Conservation (phyloP, 2,329 filamentous ascomycete genomes). For the Colletotrichum shisoi region DNA sequence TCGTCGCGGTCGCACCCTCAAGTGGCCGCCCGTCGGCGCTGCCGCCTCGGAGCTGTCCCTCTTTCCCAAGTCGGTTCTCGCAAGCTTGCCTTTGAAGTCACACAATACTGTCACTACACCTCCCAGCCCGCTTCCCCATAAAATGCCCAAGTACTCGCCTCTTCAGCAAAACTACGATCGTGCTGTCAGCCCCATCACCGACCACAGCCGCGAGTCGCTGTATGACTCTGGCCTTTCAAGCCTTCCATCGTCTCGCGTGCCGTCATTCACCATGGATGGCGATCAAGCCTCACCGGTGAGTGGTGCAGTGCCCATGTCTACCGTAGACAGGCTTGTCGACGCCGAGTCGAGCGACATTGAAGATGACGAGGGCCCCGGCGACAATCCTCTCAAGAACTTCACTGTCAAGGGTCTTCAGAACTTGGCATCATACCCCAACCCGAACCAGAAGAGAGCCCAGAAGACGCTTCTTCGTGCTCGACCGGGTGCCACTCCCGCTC, state of each 20-base stretch:
- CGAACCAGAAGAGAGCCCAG: constrained; percentile 61
- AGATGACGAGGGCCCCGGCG: constrained; percentile 44
- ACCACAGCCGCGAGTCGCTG: constrained; percentile 16
- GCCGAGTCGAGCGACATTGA: constrained; percentile 42
- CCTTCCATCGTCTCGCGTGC: constrained; percentile 43
- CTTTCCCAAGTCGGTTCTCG: constrained; percentile 50
- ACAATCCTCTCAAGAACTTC: constrained; percentile 50
- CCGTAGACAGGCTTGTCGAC: constrained; percentile 41
- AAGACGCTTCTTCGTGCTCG: constrained; percentile 52
- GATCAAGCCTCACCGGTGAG: constrained; percentile 40
- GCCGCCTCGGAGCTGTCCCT: constrained; percentile 47
- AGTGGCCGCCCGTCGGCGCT: constrained; percentile 48
- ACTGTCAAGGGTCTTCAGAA: constrained; percentile 61
- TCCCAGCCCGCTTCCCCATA: constrained; percentile 36
- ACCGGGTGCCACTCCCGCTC: constrained; percentile 30
- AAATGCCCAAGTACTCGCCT: constrained; percentile 56
- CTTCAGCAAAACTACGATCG: constrained; percentile 64
- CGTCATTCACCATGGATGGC: constrained; percentile 44
- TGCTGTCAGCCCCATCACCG: constrained; percentile 53
- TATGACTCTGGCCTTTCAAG: constrained; percentile 21
- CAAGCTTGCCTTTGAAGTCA: constrained; percentile 48
- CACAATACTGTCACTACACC: constrained; percentile 41
- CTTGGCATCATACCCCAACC: constrained; percentile 65
- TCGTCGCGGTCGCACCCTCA: constrained; percentile 59
- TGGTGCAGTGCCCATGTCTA: constrained; percentile 43